Evolutionary conservation across 2,329 filamentous ascomycete genomes (phyloP).

Genomic region (Penicillium sp.): DNA sequence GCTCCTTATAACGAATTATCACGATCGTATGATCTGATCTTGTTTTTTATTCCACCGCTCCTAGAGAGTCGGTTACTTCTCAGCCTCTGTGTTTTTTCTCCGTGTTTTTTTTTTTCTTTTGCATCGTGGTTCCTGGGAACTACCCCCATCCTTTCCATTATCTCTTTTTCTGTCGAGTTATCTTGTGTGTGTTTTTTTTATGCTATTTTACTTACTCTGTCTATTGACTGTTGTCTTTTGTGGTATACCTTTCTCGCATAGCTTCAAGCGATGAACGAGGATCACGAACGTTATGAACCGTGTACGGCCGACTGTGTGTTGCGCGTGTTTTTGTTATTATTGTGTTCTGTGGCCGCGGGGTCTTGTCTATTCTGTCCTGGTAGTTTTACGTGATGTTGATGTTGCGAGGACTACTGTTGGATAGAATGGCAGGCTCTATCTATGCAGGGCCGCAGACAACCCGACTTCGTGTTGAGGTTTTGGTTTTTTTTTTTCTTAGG

Average conservation of each 20-base stretch:
- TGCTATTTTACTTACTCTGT: conserved; percentile 4
- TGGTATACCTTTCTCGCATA: conserved; percentile 48
- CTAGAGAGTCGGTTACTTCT: conserved; percentile 21
- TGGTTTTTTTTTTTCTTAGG: conserved; percentile 23
- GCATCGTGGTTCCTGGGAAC: conserved; percentile 27
- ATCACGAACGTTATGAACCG: conserved; percentile 50
- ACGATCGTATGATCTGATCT: conserved; percentile 4
- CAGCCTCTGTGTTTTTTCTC: conserved; percentile 1
- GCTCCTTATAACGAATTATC: conserved; percentile 20
- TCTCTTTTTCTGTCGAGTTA: conserved; percentile 27
- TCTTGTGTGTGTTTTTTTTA: conserved; percentile 17
- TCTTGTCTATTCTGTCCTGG: background rate
- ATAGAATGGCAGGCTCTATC: conserved; percentile 5
- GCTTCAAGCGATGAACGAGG: conserved; percentile 48
- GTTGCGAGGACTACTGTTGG: background rate
- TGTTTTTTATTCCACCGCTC: conserved; percentile 15
- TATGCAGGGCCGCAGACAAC: conserved; percentile 18
- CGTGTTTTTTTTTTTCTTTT: conserved; percentile 10
- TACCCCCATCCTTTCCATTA: conserved; percentile 13
- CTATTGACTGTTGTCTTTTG: conserved; percentile 36
- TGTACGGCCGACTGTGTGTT: conserved; percentile 43
- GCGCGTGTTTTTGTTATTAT: conserved; percentile 25
- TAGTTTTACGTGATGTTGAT: background rate
- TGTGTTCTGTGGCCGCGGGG: conserved; percentile 16
- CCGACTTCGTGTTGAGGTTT: conserved; percentile 9